These are phyloP conservation scores for Eimeria praecox DNA, from an alignment of 169 alveolate species.

Conservation along the genomic window DNA sequence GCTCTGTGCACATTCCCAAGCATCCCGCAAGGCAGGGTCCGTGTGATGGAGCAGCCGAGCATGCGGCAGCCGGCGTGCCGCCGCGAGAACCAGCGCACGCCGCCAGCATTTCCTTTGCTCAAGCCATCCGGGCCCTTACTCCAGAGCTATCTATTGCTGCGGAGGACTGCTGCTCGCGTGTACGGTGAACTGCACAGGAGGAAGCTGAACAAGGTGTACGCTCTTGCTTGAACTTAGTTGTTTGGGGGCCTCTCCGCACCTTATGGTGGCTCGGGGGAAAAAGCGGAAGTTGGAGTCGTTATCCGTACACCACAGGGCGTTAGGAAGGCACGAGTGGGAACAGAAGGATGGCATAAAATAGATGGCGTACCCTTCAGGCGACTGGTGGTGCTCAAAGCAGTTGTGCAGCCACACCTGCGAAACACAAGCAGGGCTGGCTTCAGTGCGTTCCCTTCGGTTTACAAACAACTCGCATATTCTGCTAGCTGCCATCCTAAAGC, in stretches of 20 bases:
- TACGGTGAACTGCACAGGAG: neutral
- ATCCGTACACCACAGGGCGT: conserved; percentile 79
- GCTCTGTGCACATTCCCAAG: neutral
- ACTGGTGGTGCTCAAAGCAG: conserved; percentile 75
- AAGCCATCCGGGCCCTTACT: neutral
- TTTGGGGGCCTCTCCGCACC: neutral
- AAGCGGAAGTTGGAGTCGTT: conserved; percentile 58
- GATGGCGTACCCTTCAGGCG: conserved; percentile 74
- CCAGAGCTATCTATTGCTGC: neutral
- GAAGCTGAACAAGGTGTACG: neutral
- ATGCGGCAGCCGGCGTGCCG: neutral
- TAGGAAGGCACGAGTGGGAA: conserved; percentile 81
- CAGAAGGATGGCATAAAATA: conserved; percentile 77
- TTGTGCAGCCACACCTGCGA: conserved; percentile 81
- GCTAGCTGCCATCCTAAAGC: neutral
- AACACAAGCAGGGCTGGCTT: neutral
- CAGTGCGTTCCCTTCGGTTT: neutral
- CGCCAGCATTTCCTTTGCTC: neutral
- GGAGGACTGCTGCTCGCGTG: neutral
- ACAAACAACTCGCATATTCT: neutral
- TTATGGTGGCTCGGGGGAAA: conserved; percentile 52
- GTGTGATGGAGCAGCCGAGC: neutral
- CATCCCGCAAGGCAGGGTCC: neutral
- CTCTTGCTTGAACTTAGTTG: neutral
- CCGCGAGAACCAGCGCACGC: neutral